Base-by-base conservation (phyloP, 495 filamentous ascomycete species). In the Melanomma pulvis-pyrius region DNA sequence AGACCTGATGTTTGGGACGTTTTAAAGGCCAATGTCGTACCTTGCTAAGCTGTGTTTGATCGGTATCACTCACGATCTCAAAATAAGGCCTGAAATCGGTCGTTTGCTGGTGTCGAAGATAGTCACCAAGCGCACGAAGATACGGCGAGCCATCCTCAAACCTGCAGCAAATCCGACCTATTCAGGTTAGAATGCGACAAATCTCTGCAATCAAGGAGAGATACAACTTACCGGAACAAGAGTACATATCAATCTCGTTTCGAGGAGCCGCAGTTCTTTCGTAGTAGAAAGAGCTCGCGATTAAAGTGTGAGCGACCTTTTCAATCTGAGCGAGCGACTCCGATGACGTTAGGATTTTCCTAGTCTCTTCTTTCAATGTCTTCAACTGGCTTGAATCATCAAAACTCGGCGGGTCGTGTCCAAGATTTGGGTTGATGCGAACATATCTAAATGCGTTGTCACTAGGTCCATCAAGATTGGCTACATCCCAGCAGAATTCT, bases 351-450 rank as follows among this genome's bases (percentile, higher is more conserved):
- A 56, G 30, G 4, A 25, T 21, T 19, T 19, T 56, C 21, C 25
- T 2, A 19, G 30, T 56, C 17, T 56, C 26, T 11, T 39, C 26
- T 13, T 56, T 12, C 17, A 56, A 19, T 3, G 7, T 19, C 17
- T 56, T 39, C 30, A 56, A 11, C 21, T 56, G 26, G 13, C 17
- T 39, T 9, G 5, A 7, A 19, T 32, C 53, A 36, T 56, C 53
- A 3, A 56, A 5, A 4, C 24, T 49, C 17, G 39, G 57, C 2
- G 57, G 39, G n/a, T 29, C 39, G 6, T 29, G 7, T 22, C 9
- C 11, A 25, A 50, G 9, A 9, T 50, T 29, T 48, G 57, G 57
- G 24, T 61, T 61, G 26, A 61, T 61, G 6, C 57, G 36, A 1
- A 61, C 13, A 24, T 61, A 61, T 22, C 57, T 36, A 7, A 3